Evolutionary conservation across 441 rosid species (phyloP).

Genomic region (Biscutella laevigata): DNA sequence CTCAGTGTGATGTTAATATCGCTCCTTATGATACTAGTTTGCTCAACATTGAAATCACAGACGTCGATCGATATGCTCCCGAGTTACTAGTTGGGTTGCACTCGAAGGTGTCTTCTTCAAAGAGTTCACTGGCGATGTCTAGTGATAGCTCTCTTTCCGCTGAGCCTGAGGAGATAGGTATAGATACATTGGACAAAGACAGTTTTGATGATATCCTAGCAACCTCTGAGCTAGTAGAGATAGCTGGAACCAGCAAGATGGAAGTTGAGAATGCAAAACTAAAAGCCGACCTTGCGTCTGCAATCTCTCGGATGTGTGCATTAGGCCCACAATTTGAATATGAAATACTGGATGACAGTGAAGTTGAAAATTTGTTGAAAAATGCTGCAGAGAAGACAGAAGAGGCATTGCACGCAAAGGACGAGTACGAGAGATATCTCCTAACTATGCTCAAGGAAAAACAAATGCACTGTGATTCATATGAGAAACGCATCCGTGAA

Average conservation of each 20-base stretch:
- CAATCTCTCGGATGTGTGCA: slow-evolving; percentile 71
- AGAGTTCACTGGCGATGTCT: slow-evolving; percentile 54
- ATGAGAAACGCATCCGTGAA: slow-evolving; percentile 91
- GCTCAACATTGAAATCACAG: slow-evolving; percentile 71
- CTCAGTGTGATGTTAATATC: slow-evolving; percentile 86
- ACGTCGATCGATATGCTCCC: slow-evolving; percentile 79
- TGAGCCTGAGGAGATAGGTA: slow-evolving; percentile 43
- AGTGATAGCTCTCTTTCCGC: slow-evolving; percentile 56
- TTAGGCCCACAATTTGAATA: slow-evolving; percentile 56
- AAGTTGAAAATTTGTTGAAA: slow-evolving; percentile 49
- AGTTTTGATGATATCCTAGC: slow-evolving; percentile 48
- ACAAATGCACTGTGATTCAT: slow-evolving; percentile 67
- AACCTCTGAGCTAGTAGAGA: slow-evolving; percentile 61
- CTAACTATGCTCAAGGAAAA: slow-evolving; percentile 64
- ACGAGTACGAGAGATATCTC: slow-evolving; percentile 69
- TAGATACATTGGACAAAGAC: slow-evolving; percentile 40
- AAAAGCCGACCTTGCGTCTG: slow-evolving; percentile 98
- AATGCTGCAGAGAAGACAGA: slow-evolving; percentile 75
- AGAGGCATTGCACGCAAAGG: slow-evolving; percentile 82
- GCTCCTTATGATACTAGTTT: slow-evolving; percentile 78
- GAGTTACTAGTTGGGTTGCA: slow-evolving; percentile 58
- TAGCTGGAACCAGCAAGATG: slow-evolving; percentile 92
- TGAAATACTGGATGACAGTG: slow-evolving; percentile 58
- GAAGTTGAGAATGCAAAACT: slow-evolving; percentile 97
- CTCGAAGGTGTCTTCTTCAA: slow-evolving; percentile 41